Evolutionary conservation across 768 basidiomycete genomes (phyloP).

Genomic region (Pholiota conissans): DNA sequence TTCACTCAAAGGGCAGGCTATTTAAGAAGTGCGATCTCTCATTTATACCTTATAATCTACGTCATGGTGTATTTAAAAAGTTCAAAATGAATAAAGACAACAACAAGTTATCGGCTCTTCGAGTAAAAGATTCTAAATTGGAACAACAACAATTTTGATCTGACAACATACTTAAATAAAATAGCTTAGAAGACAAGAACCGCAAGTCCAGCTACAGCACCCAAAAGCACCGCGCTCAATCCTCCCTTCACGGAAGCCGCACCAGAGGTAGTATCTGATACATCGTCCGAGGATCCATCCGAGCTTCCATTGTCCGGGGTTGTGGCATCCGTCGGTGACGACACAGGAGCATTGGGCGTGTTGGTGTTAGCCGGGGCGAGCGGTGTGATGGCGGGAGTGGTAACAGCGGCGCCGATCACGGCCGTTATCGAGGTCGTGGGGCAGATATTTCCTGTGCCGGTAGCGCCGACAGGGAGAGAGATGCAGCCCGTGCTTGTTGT

Average conservation of each 20-base stretch:
- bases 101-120: too few relatives aligned
- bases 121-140: too few relatives aligned
- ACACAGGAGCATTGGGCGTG: background rate
- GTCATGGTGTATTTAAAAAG: background rate
- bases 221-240: background rate
- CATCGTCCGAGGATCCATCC: background rate
- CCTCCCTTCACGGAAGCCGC: background rate
- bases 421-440: background rate
- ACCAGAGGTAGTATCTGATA: background rate
- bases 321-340: background rate
- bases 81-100: background rate
- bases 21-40: background rate
- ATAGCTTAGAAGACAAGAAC: background rate
- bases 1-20: background rate
- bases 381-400: background rate
- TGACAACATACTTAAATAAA: too few relatives aligned
- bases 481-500: background rate
- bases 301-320: background rate
- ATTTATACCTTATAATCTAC: background rate
- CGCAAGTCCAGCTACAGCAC: background rate
- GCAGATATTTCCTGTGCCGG: background rate
- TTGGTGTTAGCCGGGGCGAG: background rate
- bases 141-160: too few relatives aligned
- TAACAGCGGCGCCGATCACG: background rate
- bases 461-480: background rate